Evolutionary conservation across 2,329 filamentous ascomycete genomes (phyloP).

Genomic region (Dactylonectria macrodidyma): DNA sequence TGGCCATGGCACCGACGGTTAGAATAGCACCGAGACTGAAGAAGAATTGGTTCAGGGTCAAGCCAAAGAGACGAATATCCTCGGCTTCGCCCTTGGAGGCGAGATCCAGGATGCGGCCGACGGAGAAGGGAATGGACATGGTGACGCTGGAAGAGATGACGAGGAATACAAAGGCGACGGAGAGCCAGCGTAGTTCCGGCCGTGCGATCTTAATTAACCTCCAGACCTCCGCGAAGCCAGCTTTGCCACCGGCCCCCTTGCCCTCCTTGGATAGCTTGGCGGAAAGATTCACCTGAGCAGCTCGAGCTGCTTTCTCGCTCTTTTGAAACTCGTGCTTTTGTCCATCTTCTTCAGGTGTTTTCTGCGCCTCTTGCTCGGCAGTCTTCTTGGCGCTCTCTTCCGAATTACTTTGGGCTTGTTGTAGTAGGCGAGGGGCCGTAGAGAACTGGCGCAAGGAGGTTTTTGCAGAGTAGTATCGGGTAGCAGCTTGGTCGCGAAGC

Average conservation of each 20-base stretch:
- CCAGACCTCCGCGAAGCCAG: slow-evolving; percentile 84
- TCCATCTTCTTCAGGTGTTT: slow-evolving; percentile 48
- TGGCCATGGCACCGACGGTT: slow-evolving; percentile 87
- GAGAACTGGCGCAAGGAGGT: slow-evolving; percentile 52
- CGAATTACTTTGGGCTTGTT: slow-evolving; percentile 46
- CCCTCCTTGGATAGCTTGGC: slow-evolving; percentile 91
- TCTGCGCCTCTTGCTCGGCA: slow-evolving; percentile 48
- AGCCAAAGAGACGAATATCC: slow-evolving; percentile 82
- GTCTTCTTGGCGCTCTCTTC: slow-evolving; percentile 57
- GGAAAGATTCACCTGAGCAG: slow-evolving; percentile 89
- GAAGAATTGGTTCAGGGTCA: slow-evolving; percentile 92
- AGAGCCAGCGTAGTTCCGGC: slow-evolving; percentile 85
- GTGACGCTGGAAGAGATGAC: slow-evolving; percentile 93
- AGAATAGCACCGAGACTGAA: slow-evolving; percentile 82
- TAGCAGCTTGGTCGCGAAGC: slow-evolving; percentile 13
- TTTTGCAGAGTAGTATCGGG: slow-evolving; percentile 31
- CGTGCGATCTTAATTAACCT: slow-evolving; percentile 90
- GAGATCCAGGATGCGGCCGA: slow-evolving; percentile 94
- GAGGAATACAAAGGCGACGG: slow-evolving; percentile 85
- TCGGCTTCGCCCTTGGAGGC: slow-evolving; percentile 81
- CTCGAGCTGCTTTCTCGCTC: slow-evolving; percentile 88
- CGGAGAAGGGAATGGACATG: slow-evolving; percentile 97
- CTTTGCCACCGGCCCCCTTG: slow-evolving; percentile 64
- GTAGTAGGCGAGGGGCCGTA: slow-evolving; percentile 39
- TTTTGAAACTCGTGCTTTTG: slow-evolving; percentile 68